Evolutionary conservation across 2,329 filamentous ascomycete species (phyloP).

Genomic region (Alternaria triticimaculans): DNA sequence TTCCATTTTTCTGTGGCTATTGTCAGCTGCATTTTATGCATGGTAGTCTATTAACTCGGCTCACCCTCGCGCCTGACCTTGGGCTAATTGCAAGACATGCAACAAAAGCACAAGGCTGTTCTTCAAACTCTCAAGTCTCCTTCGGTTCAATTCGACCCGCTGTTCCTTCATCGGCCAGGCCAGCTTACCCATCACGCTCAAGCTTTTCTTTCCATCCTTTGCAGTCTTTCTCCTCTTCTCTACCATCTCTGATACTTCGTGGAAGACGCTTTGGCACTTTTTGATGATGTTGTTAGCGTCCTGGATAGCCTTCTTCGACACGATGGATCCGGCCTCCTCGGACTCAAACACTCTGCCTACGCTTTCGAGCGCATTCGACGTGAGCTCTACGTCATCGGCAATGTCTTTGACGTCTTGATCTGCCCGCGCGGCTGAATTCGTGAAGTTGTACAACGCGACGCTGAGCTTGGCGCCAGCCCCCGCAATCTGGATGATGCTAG

Average conservation of each 20-base stretch:
- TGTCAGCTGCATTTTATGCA: neutral
- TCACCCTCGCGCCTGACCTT: conserved; percentile 27
- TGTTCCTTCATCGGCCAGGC: conserved; percentile 35
- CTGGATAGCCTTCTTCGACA: conserved; percentile 30
- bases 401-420: conserved; percentile 34
- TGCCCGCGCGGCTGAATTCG: conserved; percentile 24
- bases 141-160: conserved; percentile 30
- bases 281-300: conserved; percentile 32
- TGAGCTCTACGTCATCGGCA: conserved; percentile 34
- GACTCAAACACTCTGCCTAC: conserved; percentile 29
- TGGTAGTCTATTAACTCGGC: neutral
- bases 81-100: conserved; percentile 36
- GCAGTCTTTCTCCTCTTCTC: conserved; percentile 23
- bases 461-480: conserved; percentile 32
- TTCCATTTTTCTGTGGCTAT: conserved; percentile 18
- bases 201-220: conserved; percentile 23
- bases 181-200: conserved; percentile 25
- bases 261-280: conserved; percentile 34
- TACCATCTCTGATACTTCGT: conserved; percentile 31
- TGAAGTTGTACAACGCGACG: conserved; percentile 30
- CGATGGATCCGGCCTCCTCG: conserved; percentile 17
- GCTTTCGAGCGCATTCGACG: conserved; percentile 31
- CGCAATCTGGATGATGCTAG: conserved; percentile 36
- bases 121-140: conserved; percentile 36
- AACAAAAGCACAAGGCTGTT: conserved; percentile 35